Percentiles rank a stretch among this genome's conserved stretches.
Conservation (phyloP, 177 flowering plant genomes). For the Viscum album region DNA sequence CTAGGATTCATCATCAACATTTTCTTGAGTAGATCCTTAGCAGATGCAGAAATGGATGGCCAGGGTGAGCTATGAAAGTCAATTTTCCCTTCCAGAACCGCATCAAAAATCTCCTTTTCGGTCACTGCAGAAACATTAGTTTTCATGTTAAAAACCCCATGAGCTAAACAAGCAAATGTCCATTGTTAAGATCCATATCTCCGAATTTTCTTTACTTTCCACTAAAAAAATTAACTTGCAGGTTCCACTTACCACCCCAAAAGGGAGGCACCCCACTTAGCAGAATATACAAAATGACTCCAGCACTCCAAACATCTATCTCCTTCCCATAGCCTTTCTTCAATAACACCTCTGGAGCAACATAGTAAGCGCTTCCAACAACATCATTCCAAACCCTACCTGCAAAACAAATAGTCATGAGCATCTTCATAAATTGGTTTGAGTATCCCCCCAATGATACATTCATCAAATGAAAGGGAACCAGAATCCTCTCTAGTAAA, state of each 20-base stretch:
- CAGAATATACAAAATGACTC: constrained; percentile 79
- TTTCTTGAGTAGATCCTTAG: constrained; percentile 70
- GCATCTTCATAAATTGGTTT: no score
- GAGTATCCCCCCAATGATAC: no score
- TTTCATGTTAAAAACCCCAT: neutral
- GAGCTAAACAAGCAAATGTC: neutral
- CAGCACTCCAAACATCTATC: constrained; percentile 98
- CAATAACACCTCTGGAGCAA: constrained; percentile 91
- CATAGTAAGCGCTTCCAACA: constrained; percentile 90
- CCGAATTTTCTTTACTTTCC: neutral
- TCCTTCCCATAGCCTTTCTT: constrained; percentile 67
- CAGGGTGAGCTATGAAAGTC: constrained; percentile 66
- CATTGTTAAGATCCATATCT: neutral
- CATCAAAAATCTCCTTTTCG: constrained; percentile 65
- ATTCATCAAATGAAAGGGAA: neutral
- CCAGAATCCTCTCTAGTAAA: neutral
- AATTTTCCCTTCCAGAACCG: constrained; percentile 37
- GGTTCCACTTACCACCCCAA: constrained; percentile 58
- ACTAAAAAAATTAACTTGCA: neutral
- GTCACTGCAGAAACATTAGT: constrained; percentile 40
- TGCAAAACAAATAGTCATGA: constrained; percentile 20
- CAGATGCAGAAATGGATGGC: constrained; percentile 64
- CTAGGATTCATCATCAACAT: constrained; percentile 64
- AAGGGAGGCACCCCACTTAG: constrained; percentile 84
- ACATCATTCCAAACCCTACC: constrained; percentile 60